Percentiles rank a stretch among this genome's conserved stretches.
These are phyloP conservation scores for Tolypocladium inflatum DNA, from an alignment of 2,329 filamentous ascomycete genomes.

Conservation along the genomic window DNA sequence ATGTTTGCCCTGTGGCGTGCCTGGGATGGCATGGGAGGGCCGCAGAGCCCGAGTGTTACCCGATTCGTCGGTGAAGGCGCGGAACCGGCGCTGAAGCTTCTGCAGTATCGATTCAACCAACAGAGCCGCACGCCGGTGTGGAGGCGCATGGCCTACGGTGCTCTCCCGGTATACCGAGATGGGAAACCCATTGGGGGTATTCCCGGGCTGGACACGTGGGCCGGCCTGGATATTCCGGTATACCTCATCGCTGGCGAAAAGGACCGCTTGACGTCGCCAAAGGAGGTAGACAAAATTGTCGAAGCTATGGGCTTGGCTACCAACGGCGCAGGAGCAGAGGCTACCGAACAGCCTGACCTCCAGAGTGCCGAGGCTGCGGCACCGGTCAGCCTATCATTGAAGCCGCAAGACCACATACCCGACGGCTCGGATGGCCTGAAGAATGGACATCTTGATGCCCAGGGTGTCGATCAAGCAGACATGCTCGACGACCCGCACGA, in stretches of 20 bases:
- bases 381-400: slow-evolving; percentile 29
- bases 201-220: slow-evolving; percentile 63
- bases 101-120: slow-evolving; percentile 68
- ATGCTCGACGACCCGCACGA: slow-evolving; percentile 27
- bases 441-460: not conserved
- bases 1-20: slow-evolving; percentile 68
- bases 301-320: slow-evolving; percentile 20
- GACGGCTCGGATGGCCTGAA: slow-evolving; percentile 6
- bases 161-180: slow-evolving; percentile 49
- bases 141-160: slow-evolving; percentile 69
- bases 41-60: slow-evolving; percentile 65
- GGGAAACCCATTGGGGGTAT: slow-evolving; percentile 52
- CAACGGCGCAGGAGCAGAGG: slow-evolving; percentile 3
- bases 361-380: slow-evolving; percentile 38
- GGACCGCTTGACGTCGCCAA: slow-evolving; percentile 66
- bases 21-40: slow-evolving; percentile 72
- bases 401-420: slow-evolving; percentile 20
- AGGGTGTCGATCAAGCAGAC: slow-evolving; percentile 2
- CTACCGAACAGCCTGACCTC: not conserved
- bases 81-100: slow-evolving; percentile 53
- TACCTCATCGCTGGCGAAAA: slow-evolving; percentile 70
- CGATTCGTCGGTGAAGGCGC: slow-evolving; percentile 65
- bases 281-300: slow-evolving; percentile 60
- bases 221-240: slow-evolving; percentile 60
- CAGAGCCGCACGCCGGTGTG: slow-evolving; percentile 79